Percentiles rank a stretch among this genome's conserved stretches.
Conservation (phyloP, 2,329 filamentous ascomycete genomes). For the Aspergillus hortae region DNA sequence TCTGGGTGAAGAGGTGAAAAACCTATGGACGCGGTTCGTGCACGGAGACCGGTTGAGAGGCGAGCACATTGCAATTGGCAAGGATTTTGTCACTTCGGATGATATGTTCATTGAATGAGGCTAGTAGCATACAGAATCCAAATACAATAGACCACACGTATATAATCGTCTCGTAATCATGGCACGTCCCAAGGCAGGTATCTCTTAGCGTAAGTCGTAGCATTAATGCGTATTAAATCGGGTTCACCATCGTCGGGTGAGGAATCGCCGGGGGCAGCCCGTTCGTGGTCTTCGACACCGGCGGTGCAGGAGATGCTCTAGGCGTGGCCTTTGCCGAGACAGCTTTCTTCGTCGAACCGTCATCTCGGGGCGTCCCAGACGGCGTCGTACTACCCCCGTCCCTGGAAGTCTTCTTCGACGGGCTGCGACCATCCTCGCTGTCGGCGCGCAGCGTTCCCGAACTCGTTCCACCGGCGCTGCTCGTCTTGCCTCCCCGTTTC, state of each 20-base stretch:
- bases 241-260: slow-evolving; percentile 32
- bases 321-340: slow-evolving; percentile 3
- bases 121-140: no score
- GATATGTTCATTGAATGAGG: not conserved
- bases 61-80: not conserved
- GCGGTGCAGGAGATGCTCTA: not conserved
- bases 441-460: slow-evolving; percentile 24
- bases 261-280: slow-evolving; percentile 24
- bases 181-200: no score
- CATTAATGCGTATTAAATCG: slow-evolving; percentile 22
- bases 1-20: not conserved
- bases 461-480: slow-evolving; percentile 30
- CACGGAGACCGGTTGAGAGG: not conserved
- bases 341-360: slow-evolving; percentile 19
- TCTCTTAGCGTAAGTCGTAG: no score
- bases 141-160: no score
- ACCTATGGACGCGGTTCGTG: not conserved
- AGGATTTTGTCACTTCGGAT: not conserved
- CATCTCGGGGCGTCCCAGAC: slow-evolving; percentile 21
- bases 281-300: slow-evolving; percentile 1
- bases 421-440: slow-evolving; percentile 30
- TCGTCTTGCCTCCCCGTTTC: slow-evolving; percentile 60
- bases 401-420: slow-evolving; percentile 12
- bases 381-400: not conserved
- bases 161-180: no score